These are phyloP conservation scores for Aspergillus sparsus DNA, from an alignment of 495 filamentous ascomycete species.

Conservation along the genomic window DNA sequence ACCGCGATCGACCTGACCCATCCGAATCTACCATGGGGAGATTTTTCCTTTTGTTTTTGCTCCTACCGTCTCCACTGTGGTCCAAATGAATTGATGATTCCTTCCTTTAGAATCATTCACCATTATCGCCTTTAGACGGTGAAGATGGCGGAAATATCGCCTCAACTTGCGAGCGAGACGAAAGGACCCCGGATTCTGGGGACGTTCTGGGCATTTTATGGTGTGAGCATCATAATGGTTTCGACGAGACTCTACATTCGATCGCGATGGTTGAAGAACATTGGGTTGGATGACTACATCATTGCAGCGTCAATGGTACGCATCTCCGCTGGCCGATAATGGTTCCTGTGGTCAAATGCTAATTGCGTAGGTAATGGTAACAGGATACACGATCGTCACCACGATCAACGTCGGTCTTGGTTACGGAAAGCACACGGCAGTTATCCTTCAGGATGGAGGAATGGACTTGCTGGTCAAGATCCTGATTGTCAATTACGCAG, in stretches of 20 bases:
- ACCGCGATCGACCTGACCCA: too few species aligned
- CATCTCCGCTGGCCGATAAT: not conserved
- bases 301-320: constrained; percentile 41
- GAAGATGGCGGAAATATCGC: not conserved
- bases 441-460: constrained; percentile 4
- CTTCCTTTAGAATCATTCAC: not conserved
- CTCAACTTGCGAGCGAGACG: constrained; percentile 19
- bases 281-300: constrained; percentile 49
- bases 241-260: constrained; percentile 48
- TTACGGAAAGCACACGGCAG: constrained; percentile 24
- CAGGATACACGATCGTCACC: constrained; percentile 27
- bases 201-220: constrained; percentile 37
- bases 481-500: constrained; percentile 34
- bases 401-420: constrained; percentile 28
- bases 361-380: constrained; percentile 17
- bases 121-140: not conserved
- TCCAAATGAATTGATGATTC: too few species aligned
- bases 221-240: constrained; percentile 29
- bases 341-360: not conserved
- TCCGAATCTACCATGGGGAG: too few species aligned
- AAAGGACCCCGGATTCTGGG: constrained; percentile 38
- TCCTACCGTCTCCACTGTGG: too few species aligned
- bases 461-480: constrained; percentile 11
- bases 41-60: too few species aligned
- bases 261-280: constrained; percentile 36